Evolutionary conservation across 2,329 filamentous ascomycete genomes (phyloP), one percentile per base, ranked within the genome.

Genomic region (Aureobasidium mangrovei): DNA sequence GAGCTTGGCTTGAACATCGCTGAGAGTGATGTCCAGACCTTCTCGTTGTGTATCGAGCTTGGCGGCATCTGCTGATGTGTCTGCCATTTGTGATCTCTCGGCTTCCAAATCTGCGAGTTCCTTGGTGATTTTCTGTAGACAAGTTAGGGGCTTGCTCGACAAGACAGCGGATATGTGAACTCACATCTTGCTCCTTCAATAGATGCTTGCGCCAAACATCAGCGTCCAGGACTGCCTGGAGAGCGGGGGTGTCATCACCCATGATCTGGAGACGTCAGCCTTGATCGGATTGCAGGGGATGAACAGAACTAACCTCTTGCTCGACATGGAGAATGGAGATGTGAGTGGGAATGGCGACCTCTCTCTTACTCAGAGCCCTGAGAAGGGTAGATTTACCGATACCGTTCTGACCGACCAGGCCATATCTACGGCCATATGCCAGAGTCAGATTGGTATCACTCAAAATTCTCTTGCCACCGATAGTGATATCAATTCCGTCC

Each of bases 261-360:
- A 80, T 87, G 65, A 98, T 91, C 85, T 54, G 24, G 1, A 2
- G 18, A 31, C 2, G 8, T 93, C n/a, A 53, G 39, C 36, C 1
- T 26, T 10, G 60, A 43, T 32, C 8, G 18, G 4, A 7, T 4
- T 33, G n/a, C 12, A 24, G 64, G 73, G 65, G 72, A 89, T 86
- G 77, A 41, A 7, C n/a, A 33, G 26, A 35, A 7, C 42, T 40
- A 24, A 46, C 51, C 51, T 98, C 93, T 78, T 98, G 93, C 70
- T 97, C 93, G 48, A 98, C 93, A 76, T 98, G 93, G 18, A 98
- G 81, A 80, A 98, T 98, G 8, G 93, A 96, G 60, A 98, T 98
- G 63, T 98, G 91, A 1, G 88, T 94, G 8, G 93, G 93, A 72
- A 98, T 93, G 4, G 91, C 81, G 57, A 98, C 81, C 68, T 98